phyloP scores from a whole-genome alignment of 2,329 filamentous ascomycete species.

The Parasarocladium wereldwijsianum region DNA sequence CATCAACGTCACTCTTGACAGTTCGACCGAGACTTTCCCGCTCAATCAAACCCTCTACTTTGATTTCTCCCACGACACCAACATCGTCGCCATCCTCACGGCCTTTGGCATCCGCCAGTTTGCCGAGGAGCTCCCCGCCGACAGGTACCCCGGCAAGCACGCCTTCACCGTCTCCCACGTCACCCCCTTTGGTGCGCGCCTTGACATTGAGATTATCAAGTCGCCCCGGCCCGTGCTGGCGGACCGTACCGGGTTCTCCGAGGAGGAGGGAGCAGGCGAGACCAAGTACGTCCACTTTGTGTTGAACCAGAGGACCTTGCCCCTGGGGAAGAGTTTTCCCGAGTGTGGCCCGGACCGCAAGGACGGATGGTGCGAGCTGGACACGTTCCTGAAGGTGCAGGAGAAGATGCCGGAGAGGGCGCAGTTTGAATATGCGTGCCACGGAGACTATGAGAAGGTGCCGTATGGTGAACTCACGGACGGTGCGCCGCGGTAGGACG shows the following conservation, averaged over 20 bases:
- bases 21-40: constrained; percentile 54
- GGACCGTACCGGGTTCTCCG: constrained; percentile 36
- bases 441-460: constrained; percentile 31
- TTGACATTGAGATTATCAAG: constrained; percentile 61
- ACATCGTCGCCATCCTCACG: constrained; percentile 53
- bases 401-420: constrained; percentile 41
- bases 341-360: constrained; percentile 46
- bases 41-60: constrained; percentile 60
- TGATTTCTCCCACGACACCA: constrained; percentile 67
- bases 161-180: constrained; percentile 53
- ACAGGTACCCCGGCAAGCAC: constrained; percentile 38
- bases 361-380: constrained; percentile 66
- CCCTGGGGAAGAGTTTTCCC: constrained; percentile 49
- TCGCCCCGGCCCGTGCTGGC: constrained; percentile 47
- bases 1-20: constrained; percentile 58
- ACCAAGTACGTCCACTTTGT: constrained; percentile 63
- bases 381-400: constrained; percentile 50
- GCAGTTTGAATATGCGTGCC: constrained; percentile 51
- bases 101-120: constrained; percentile 64
- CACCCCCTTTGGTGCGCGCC: constrained; percentile 55
- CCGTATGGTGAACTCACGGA: constrained; percentile 24
- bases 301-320: constrained; percentile 59
- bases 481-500: constrained; percentile 18
- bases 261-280: constrained; percentile 28
- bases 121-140: constrained; percentile 38